Evolutionary conservation across 1,284 basidiomycete species (phyloP), one percentile per base, ranked within the genome.

Genomic region (Malassezia cuniculi): DNA sequence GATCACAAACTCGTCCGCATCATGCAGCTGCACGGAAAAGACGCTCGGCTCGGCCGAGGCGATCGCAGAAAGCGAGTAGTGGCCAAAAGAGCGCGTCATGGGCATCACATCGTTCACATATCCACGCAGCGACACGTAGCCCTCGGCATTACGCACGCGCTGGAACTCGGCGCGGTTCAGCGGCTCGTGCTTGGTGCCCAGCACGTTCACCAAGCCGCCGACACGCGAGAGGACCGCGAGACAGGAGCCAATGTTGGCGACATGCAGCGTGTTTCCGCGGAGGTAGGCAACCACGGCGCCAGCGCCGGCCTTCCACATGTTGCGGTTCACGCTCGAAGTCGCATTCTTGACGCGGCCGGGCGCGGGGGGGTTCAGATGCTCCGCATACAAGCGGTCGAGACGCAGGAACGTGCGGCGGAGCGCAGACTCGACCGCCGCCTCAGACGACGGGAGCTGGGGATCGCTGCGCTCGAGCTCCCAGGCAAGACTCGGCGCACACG

Each of bases 1-100:
- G 68, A 99, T 93, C 60, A 97, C 77, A 64, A 97, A 94, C 68
- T 99, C 93, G 69, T 97, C 93, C 48, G 79, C 75, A 50, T 87
- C 82, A 1, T 78, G 75, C 22, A 97, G 71, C 44, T 79, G 73
- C 51, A 82, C 77, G 2, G 72, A 73, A 48, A 72, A 72, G 41
- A 93, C 76, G 58, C 85, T 78, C 1, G 90, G 90, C 11, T 80
- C 75, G 1, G 89, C 81, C 59, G 90, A 94, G 68, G 97, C 77
- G 24, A 90, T 79, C 0, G 90, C 90, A 38, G 85, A 75, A 11
- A 87, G 77, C 55, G 87, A 81, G 72, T 81, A 95, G 71, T 83
- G 89, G 0, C 90, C 90, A 68, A 95, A 95, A 0, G 85, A 82
- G 25, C 89, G 77, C 9, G 90, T 89, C 4, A 87, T 78, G 52